phyloP scores from a whole-genome alignment of 495 filamentous ascomycete genomes.

The Penicillium argentinense region DNA sequence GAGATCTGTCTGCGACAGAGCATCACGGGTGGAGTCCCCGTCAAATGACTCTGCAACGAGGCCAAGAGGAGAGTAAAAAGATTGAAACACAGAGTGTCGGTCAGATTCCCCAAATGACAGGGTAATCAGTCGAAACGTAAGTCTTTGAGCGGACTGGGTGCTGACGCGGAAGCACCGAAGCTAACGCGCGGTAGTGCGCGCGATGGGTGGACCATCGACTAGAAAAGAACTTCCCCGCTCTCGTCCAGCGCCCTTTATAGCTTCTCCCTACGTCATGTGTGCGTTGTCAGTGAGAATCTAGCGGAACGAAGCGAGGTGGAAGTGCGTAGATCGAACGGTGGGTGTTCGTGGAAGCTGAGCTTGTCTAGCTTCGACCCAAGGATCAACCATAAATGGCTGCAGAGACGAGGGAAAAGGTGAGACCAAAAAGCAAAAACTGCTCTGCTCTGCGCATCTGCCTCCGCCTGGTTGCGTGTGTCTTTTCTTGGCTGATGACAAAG shows the following conservation, averaged over 20 bases:
- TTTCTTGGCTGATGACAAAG: slow-evolving; percentile 5
- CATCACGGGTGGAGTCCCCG: neutral
- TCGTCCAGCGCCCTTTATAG: neutral
- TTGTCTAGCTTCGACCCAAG: neutral
- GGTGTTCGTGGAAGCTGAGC: neutral
- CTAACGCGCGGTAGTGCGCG: slow-evolving; percentile 16
- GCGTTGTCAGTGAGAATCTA: neutral
- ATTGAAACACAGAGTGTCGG: neutral
- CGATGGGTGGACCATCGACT: slow-evolving; percentile 8
- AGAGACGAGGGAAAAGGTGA: neutral
- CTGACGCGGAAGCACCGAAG: slow-evolving; percentile 19
- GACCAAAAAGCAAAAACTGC: too few species aligned
- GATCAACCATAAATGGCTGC: neutral
- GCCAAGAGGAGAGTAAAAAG: neutral
- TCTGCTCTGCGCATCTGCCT: neutral
- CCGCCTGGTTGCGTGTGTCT: slow-evolving; percentile 4
- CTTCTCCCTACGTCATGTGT: neutral
- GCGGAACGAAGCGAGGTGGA: neutral
- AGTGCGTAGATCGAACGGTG: neutral
- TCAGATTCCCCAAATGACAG: neutral
- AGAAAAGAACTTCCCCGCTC: neutral
- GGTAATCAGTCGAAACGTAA: slow-evolving; percentile 7
- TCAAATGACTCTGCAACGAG: neutral
- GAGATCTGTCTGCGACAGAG: slow-evolving; percentile 1
- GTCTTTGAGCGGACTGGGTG: slow-evolving; percentile 1